A percentile compares a stretch with the other conserved stretches of the same genome.
Conservation (phyloP, 208 protist genomes). For the Leishmania mexicana region DNA sequence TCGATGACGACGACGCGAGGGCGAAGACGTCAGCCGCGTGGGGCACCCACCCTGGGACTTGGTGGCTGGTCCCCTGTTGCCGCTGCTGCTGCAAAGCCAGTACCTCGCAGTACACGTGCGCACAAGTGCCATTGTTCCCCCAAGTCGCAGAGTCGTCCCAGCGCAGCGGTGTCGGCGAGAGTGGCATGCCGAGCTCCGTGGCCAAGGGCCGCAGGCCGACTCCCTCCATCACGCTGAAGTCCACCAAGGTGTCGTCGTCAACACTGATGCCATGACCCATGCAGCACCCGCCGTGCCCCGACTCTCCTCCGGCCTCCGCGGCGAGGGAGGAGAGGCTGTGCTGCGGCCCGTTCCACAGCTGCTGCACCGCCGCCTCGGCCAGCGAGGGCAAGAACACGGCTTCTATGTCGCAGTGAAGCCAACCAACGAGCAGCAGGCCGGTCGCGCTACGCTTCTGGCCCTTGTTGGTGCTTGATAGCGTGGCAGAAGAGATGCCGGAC, state of each 20-base stretch:
- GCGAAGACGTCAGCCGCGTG: not conserved
- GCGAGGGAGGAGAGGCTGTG: conserved; percentile 24
- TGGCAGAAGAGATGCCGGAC: not conserved
- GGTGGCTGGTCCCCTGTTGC: not conserved
- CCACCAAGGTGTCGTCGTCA: conserved; percentile 19
- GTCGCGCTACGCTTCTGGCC: not conserved
- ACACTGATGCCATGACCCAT: not conserved
- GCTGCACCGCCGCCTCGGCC: conserved; percentile 21
- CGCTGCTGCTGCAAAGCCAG: conserved; percentile 9
- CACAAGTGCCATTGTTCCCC: not conserved
- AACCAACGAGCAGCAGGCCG: conserved; percentile 26
- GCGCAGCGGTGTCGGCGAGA: conserved; percentile 12
- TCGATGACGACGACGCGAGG: not conserved
- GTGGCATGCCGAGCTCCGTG: conserved; percentile 3
- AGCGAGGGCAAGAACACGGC: conserved; percentile 17
- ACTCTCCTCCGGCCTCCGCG: not conserved
- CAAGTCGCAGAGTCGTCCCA: conserved; percentile 9
- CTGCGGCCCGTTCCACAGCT: conserved; percentile 28
- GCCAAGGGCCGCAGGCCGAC: conserved; percentile 24
- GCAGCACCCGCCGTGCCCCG: not conserved
- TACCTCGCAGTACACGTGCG: conserved; percentile 29
- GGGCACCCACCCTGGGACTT: too few relatives aligned
- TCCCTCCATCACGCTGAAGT: conserved; percentile 34
- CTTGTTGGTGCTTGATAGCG: not conserved
- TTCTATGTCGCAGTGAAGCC: conserved; percentile 58